phyloP scores from a whole-genome alignment of 192 early-diverging fungal genomes.

The Coemansia sp. region DNA sequence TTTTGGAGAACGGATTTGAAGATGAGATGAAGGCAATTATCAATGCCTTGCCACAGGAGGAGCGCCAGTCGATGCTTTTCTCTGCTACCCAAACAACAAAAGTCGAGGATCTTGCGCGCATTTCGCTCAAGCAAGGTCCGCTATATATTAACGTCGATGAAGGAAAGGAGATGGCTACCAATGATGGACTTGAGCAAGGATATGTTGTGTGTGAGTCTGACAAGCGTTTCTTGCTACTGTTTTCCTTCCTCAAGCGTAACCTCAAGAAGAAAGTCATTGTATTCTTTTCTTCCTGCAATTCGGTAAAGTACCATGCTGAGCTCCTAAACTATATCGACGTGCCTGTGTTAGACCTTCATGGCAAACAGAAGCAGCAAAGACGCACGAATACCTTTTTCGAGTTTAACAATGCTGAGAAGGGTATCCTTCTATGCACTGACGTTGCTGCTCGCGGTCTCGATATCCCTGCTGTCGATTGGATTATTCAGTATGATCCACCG shows the following conservation, averaged over 20 bases:
- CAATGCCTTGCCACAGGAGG: constrained; percentile 80
- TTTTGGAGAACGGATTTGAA: constrained; percentile 97
- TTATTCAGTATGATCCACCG: constrained; percentile 98
- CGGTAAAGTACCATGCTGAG: constrained; percentile 97
- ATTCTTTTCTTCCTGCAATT: constrained; percentile 96
- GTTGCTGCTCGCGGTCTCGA: constrained; percentile 97
- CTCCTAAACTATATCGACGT: constrained; percentile 99
- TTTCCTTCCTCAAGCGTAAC: constrained; percentile 97
- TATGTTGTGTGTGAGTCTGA: constrained; percentile 94
- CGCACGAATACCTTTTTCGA: constrained; percentile 99
- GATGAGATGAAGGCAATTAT: constrained; percentile 98
- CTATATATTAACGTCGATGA: constrained; percentile 99
- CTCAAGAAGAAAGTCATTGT: constrained; percentile 98
- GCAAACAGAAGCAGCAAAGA: constrained; percentile 96
- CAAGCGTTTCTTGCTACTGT: constrained; percentile 92
- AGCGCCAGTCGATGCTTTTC: constrained; percentile 97
- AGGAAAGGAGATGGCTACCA: constrained; percentile 92
- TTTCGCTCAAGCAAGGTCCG: constrained; percentile 95
- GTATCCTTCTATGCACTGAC: constrained; percentile 94
- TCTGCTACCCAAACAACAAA: constrained; percentile 99
- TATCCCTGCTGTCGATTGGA: constrained; percentile 98
- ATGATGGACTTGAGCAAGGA: constrained; percentile 94
- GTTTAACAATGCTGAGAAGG: constrained; percentile 91
- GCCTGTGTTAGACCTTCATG: constrained; percentile 96
- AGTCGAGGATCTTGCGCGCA: constrained; percentile 94